These are phyloP conservation scores for Pelargonium myrrhifolium DNA, from an alignment of 441 rosid genomes.

Conservation along the genomic window DNA sequence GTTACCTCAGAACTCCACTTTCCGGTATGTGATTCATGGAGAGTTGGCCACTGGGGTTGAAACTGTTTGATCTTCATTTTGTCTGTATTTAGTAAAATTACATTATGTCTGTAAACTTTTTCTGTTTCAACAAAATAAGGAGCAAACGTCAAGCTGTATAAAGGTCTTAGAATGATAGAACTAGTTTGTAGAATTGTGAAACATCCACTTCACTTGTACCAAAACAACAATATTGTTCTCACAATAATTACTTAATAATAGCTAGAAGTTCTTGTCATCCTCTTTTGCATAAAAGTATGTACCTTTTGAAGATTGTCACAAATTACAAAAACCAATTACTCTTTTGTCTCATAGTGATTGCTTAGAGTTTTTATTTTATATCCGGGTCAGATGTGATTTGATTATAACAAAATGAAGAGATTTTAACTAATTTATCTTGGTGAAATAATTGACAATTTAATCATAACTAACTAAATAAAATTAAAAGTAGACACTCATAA, in stretches of 20 bases:
- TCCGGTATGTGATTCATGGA: not conserved
- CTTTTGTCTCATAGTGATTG: too few species aligned
- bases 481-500: too few species aligned
- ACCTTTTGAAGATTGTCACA: too few species aligned
- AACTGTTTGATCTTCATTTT: conserved; percentile 12
- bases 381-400: too few species aligned
- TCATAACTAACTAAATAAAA: too few species aligned
- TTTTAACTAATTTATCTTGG: too few species aligned
- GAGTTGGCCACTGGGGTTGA: conserved; percentile 31
- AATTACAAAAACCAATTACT: too few species aligned
- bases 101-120: not conserved
- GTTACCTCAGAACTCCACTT: not conserved
- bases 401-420: too few species aligned
- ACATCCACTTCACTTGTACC: not conserved
- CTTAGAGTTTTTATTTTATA: too few species aligned
- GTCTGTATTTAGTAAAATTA: conserved; percentile 6
- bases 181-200: not conserved
- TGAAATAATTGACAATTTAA: too few species aligned
- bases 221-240: not conserved
- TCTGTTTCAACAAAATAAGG: conserved; percentile 9
- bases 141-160: conserved; percentile 11
- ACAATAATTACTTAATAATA: not conserved
- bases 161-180: not conserved
- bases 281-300: not conserved
- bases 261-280: not conserved